Conservation (phyloP, 2,329 filamentous ascomycete genomes). For the Aspergillus candidus region DNA sequence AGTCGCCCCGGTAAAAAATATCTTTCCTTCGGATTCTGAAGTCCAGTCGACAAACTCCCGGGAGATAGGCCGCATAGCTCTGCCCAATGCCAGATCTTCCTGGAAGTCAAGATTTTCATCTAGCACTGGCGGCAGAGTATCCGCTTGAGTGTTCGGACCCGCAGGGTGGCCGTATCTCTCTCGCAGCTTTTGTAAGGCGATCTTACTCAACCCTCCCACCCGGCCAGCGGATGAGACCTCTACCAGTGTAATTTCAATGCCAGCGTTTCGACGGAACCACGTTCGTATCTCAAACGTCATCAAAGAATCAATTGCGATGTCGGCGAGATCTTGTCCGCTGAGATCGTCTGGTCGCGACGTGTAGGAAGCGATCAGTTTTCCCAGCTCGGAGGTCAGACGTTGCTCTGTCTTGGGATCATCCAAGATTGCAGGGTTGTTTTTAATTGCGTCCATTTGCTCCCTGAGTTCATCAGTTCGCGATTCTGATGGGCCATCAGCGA, state of each 20-base stretch:
- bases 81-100: conserved; percentile 4
- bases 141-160: too few species aligned
- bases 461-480: conserved; percentile 3
- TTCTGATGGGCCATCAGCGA: not conserved
- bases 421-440: conserved; percentile 4
- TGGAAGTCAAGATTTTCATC: not conserved
- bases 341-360: conserved; percentile 9
- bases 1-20: conserved; percentile 13
- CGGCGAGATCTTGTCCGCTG: conserved; percentile 17
- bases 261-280: conserved; percentile 20
- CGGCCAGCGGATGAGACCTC: conserved; percentile 42
- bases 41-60: conserved; percentile 3
- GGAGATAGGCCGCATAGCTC: conserved; percentile 2
- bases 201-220: conserved; percentile 9
- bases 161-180: conserved; percentile 6
- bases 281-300: conserved; percentile 26
- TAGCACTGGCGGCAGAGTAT: not conserved
- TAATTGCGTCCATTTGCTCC: conserved; percentile 3
- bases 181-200: conserved; percentile 10
- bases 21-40: conserved; percentile 5
- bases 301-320: conserved; percentile 22
- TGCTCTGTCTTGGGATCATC: conserved; percentile 6
- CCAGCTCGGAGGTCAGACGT: conserved; percentile 7
- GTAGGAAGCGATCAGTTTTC: conserved; percentile 8
- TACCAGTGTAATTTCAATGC: conserved; percentile 43